A percentile compares a stretch with the other conserved stretches of the same genome.
Conservation (phyloP, 176 grass and related monocot genomes). For the Leersia perrieri region DNA sequence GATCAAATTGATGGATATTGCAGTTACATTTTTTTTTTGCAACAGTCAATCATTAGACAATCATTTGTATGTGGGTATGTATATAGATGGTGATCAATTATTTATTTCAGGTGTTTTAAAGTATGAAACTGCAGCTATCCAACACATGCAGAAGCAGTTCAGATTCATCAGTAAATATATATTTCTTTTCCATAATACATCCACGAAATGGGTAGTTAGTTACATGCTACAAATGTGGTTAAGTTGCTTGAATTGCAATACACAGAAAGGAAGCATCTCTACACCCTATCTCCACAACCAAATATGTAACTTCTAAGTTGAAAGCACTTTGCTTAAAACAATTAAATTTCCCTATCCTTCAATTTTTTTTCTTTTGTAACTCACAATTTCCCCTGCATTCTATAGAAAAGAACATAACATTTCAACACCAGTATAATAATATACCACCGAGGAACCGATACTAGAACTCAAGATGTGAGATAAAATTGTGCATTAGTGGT, state of each 20-base stretch:
- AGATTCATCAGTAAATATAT: constrained; percentile 21
- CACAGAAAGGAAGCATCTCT: constrained; percentile 28
- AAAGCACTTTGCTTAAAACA: constrained; percentile 34
- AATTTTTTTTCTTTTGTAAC: not conserved
- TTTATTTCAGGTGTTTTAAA: constrained; percentile 14
- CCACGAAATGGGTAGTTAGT: constrained; percentile 27
- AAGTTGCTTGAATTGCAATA: constrained; percentile 52
- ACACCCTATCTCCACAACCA: constrained; percentile 23
- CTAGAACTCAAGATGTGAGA: not conserved
- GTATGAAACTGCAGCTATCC: constrained; percentile 19
- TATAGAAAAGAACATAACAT: not conserved
- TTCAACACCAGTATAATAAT: not conserved
- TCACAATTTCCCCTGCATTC: not conserved
- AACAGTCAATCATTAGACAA: constrained; percentile 41
- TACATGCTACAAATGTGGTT: constrained; percentile 35
- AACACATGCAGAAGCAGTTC: constrained; percentile 32
- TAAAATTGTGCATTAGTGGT: not conserved
- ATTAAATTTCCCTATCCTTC: constrained; percentile 27
- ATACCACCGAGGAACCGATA: not conserved
- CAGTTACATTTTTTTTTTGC: not conserved
- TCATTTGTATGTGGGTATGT: constrained; percentile 16
- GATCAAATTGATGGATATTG: constrained; percentile 33
- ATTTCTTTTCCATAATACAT: constrained; percentile 28
- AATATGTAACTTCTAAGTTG: constrained; percentile 8
- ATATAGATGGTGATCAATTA: not conserved